Evolutionary conservation across 2,329 filamentous ascomycete species (phyloP).

Genomic region (Neofusicoccum parvum): DNA sequence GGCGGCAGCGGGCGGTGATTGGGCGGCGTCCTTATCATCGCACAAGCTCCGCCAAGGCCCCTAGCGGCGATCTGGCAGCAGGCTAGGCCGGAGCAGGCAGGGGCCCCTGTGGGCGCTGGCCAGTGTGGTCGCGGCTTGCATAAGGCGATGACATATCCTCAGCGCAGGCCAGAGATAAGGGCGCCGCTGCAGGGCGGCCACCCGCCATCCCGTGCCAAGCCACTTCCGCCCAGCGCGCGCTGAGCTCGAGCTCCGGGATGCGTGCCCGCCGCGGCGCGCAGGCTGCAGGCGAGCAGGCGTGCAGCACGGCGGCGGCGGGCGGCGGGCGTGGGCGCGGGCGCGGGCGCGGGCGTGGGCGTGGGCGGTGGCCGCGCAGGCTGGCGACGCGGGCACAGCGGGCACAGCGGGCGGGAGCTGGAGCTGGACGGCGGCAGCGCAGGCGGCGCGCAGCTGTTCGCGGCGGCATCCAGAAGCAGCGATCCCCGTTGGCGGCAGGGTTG

Average conservation of each 20-base stretch:
- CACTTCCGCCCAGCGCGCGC: not conserved
- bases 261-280: too few species aligned
- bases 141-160: slow-evolving; percentile 21
- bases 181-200: slow-evolving; percentile 1
- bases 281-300: too few species aligned
- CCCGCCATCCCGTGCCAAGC: slow-evolving; percentile 20
- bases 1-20: not conserved
- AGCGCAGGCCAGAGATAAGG: slow-evolving; percentile 18
- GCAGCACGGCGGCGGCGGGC: not conserved
- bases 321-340: not conserved
- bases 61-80: slow-evolving; percentile 9
- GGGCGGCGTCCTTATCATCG: slow-evolving; percentile 6
- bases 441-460: not conserved
- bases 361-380: not conserved
- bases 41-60: slow-evolving; percentile 1
- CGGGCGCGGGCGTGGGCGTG: not conserved
- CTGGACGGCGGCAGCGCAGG: too few species aligned
- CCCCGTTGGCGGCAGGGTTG: not conserved
- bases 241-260: too few species aligned
- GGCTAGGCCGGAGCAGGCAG: slow-evolving; percentile 11
- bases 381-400: not conserved
- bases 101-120: slow-evolving; percentile 7
- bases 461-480: slow-evolving; percentile 4
- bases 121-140: slow-evolving; percentile 15
- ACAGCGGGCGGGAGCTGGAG: too few species aligned